phyloP scores from a whole-genome alignment of 345 rosid genomes.

The Aquilaria yunnanensis region DNA sequence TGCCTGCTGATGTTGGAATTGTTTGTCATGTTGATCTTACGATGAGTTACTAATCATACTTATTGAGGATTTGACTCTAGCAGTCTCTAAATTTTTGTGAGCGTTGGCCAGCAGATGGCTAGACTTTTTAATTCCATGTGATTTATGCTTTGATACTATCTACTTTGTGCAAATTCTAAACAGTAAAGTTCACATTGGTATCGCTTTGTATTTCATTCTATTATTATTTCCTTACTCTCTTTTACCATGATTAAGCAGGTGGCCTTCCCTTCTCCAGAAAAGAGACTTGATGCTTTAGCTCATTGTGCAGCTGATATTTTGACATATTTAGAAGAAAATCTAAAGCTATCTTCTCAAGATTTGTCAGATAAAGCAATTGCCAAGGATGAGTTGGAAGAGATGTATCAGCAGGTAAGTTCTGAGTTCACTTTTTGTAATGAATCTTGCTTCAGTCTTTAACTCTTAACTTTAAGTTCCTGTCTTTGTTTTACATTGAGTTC shows the following conservation, averaged over 20 bases:
- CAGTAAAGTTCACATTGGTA: not conserved
- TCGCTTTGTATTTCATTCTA: slow-evolving; percentile 9
- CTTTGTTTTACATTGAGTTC: not conserved
- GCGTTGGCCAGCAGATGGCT: too few species aligned
- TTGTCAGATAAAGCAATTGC: slow-evolving; percentile 81
- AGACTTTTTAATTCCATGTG: too few species aligned
- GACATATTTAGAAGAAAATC: slow-evolving; percentile 85
- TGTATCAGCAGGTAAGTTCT: slow-evolving; percentile 79
- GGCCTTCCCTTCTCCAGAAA: slow-evolving; percentile 89
- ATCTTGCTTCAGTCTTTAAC: not conserved
- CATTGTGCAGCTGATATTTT: slow-evolving; percentile 66
- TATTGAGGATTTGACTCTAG: too few species aligned
- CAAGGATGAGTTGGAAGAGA: slow-evolving; percentile 83
- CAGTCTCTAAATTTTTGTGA: too few species aligned
- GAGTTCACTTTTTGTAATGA: not conserved
- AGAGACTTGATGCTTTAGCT: slow-evolving; percentile 83
- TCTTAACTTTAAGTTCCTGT: not conserved
- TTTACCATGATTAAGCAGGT: slow-evolving; percentile 37
- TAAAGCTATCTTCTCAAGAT: slow-evolving; percentile 72
- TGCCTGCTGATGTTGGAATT: too few species aligned
- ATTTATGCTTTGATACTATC: too few species aligned
- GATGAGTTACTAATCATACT: too few species aligned
- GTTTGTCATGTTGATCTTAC: too few species aligned
- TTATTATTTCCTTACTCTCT: slow-evolving; percentile 8
- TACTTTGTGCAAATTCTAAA: too few species aligned